Base-by-base conservation (phyloP, 768 basidiomycete species). In the Calocybe indica region DNA sequence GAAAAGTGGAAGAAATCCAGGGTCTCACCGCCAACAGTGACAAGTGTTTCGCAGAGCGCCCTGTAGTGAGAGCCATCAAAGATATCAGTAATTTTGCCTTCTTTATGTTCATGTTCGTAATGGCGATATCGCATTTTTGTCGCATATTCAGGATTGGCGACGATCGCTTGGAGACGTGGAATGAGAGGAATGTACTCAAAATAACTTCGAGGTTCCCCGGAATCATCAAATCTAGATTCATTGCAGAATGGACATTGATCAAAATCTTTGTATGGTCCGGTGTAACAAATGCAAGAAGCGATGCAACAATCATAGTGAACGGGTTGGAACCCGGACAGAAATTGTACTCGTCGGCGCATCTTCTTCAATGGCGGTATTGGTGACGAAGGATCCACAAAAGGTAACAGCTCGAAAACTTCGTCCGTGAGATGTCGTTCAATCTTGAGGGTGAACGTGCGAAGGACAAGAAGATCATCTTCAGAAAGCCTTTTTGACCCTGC, bases 241-340 rank as follows among this genome's bases (percentile, higher is more conserved):
- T 61, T 40, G 56, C 74, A 76, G 52, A 58, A 58, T 1, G 66
- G 66, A 47, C 75, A 78, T 6, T 31, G 12, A 0, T 54, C 46
- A 6, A 59, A 45, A 4, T 62, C 53, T 5, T 47, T 53, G 32
- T 66, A 58, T 0, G 59, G 53, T 1, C 71, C 72, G 10, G 61
- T 54, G 50, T 58, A 76, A 47, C 62, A 66, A 43, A 55, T 55
- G 51, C 76, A 77, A 0, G 68, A 71, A 43, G 70, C 68, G 15
- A 57, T 42, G 55, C 76, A 78, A 53, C 73, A 75, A 54, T 75
- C 55, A 54, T 61, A 71, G 3, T 32, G 40, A 1, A 57, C 48
- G 1, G n/a, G 64, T 13, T 59, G 51, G 38, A 74, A 54, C 1
- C 59, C 64, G 2, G 70, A 54, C 3, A 73, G 62, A 34, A 59